Conservation (phyloP, 2,329 filamentous ascomycete genomes). For the Pseudocercospora fuligena region DNA sequence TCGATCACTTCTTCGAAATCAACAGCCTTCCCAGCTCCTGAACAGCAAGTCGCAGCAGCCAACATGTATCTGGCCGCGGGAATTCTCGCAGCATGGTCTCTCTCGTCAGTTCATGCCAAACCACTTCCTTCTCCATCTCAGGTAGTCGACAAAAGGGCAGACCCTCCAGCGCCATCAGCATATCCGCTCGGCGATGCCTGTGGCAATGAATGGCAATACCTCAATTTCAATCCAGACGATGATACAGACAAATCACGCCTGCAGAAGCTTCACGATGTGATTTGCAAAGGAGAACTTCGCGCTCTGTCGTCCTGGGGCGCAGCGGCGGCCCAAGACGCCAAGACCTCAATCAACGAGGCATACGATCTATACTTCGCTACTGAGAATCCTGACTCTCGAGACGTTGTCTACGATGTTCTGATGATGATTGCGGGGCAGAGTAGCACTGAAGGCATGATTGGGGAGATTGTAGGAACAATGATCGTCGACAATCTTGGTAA, state of each 20-base stretch:
- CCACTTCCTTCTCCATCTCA: background rate
- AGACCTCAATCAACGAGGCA: conserved; percentile 11
- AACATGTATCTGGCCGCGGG: background rate
- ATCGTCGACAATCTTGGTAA: conserved; percentile 26
- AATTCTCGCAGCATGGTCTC: background rate
- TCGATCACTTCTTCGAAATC: background rate
- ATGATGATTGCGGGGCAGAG: conserved; percentile 21
- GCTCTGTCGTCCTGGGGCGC: conserved; percentile 19
- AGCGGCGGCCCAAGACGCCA: conserved; percentile 12
- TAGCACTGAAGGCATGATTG: conserved; percentile 21
- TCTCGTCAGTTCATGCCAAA: background rate
- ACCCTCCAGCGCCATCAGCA: conserved; percentile 24
- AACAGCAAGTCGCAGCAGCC: background rate
- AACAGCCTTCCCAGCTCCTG: background rate
- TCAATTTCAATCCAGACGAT: conserved; percentile 28
- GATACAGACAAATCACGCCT: conserved; percentile 22
- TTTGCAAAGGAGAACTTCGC: conserved; percentile 25
- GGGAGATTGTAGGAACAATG: conserved; percentile 23
- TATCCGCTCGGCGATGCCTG: conserved; percentile 28
- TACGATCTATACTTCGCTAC: conserved; percentile 28
- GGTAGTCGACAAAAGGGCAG: conserved; percentile 6
- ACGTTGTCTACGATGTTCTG: conserved; percentile 17
- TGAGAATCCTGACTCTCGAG: conserved; percentile 18
- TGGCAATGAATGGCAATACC: conserved; percentile 31
- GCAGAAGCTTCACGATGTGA: conserved; percentile 25